Percentiles rank a stretch among this genome's conserved stretches.
These are phyloP conservation scores for Mollisia scopiformis DNA, from an alignment of 2,329 filamentous ascomycete species.

Conservation along the genomic window DNA sequence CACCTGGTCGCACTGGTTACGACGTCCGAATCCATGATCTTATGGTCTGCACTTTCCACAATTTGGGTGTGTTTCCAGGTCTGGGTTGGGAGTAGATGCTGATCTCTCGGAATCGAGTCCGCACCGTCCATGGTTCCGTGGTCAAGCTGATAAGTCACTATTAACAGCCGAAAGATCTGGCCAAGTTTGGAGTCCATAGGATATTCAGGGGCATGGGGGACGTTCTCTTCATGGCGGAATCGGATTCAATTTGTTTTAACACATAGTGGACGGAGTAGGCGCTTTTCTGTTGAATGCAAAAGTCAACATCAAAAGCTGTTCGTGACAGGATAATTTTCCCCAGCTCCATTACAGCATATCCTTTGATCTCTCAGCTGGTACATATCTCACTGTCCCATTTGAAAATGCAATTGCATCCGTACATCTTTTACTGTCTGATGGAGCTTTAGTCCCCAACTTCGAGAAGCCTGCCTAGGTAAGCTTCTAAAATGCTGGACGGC, in stretches of 20 bases:
- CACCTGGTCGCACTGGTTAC: background rate
- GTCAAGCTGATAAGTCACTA: too few species aligned
- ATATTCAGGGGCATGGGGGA: background rate
- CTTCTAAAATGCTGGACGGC: background rate
- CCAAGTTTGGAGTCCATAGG: background rate
- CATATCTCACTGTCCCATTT: too few species aligned
- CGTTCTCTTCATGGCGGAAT: background rate
- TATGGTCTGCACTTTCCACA: background rate
- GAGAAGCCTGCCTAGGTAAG: background rate
- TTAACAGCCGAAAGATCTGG: too few species aligned
- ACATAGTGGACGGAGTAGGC: background rate
- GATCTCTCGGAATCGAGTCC: too few species aligned
- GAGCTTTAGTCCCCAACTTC: background rate
- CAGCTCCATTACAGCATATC: background rate
- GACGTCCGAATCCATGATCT: background rate
- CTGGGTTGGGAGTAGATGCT: too few species aligned
- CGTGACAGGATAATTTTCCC: background rate
- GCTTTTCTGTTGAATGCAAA: background rate
- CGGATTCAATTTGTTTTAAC: background rate
- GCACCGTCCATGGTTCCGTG: too few species aligned
- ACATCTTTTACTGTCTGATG: too few species aligned
- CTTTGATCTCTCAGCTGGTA: too few species aligned
- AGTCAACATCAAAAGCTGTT: background rate
- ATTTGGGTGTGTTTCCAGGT: too few species aligned
- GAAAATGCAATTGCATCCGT: background rate